These are phyloP conservation scores for Mucor ambiguus DNA, from an alignment of 371 early-diverging fungal species.

Conservation along the genomic window DNA sequence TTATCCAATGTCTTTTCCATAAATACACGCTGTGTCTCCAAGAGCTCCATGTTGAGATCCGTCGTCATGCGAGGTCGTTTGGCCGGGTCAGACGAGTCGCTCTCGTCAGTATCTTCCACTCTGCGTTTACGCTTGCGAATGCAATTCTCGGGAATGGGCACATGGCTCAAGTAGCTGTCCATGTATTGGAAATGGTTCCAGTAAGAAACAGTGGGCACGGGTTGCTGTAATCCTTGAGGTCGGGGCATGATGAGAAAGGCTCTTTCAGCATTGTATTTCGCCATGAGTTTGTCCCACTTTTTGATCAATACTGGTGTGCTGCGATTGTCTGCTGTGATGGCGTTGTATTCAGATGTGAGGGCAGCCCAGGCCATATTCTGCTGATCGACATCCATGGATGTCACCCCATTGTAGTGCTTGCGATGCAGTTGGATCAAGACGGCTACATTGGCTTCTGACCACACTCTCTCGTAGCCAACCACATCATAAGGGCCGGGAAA, in stretches of 20 bases:
- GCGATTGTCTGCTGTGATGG: slow-evolving; percentile 10
- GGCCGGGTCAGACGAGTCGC: background rate
- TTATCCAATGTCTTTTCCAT: slow-evolving; percentile 8
- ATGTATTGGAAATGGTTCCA: slow-evolving; percentile 21
- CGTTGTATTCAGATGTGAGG: slow-evolving; percentile 9
- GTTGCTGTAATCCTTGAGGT: background rate
- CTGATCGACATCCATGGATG: background rate
- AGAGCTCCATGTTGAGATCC: background rate
- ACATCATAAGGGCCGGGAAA: background rate
- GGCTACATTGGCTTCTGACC: slow-evolving; percentile 18
- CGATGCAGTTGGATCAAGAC: slow-evolving; percentile 13
- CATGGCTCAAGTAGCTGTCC: slow-evolving; percentile 11
- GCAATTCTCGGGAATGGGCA: slow-evolving; percentile 10
- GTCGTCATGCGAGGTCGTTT: background rate
- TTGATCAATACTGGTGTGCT: background rate
- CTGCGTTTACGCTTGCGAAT: background rate
- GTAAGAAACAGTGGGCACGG: slow-evolving; percentile 5
- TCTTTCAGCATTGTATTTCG: slow-evolving; percentile 18
- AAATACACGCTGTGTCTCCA: slow-evolving; percentile 3
- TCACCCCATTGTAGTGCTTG: slow-evolving; percentile 1
- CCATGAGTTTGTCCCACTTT: slow-evolving; percentile 9
- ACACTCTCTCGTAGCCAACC: background rate
- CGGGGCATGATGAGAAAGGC: slow-evolving; percentile 5
- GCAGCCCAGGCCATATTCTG: background rate
- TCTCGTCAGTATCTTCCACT: background rate